Base-by-base conservation (phyloP, 768 basidiomycete species). In the Boletus rubescentipes region DNA sequence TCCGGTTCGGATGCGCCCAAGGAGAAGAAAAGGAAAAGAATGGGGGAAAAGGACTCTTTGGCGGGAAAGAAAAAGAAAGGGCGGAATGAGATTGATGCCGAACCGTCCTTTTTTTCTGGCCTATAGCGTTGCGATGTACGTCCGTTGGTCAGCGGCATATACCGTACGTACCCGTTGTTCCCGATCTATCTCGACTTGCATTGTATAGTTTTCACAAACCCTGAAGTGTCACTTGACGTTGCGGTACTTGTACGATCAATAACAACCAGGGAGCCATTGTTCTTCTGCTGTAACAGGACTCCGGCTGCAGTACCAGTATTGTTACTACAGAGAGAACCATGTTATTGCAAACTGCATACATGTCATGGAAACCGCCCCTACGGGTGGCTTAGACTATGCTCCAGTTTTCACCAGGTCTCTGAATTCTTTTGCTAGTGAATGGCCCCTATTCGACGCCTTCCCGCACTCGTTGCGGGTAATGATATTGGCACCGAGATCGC, bases 71-170 rank as follows among this genome's bases (percentile, higher is more conserved):
- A 75, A 71, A 81, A 80, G 67, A 86, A 82, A 67, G 83, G 83
- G 21, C 77, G 74, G 58, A 85, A 87, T 58, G 74, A 79, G 46
- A 74, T 83, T 21, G 81, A 79, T 31, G 78, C 77, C 5, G 81
- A 85, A 30, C 75, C 75, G 10, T 75, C 80, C 18, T 91, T 91
- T 70, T 91, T 91, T 62, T 79, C 81, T 41, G 86, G 78, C 41
- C 70, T 91, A 55, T 89, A 68, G 26, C 21, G 7, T 34, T 26
- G 16, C 15, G 7, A 7, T 31, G 41, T 29, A 36, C 31, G 32
- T 40, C 8, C 43, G 26, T 21, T 20, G 8, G 45, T 29, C 8
- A 11, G 20, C 4, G 7, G 20, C 20, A 20, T 20, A 15, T 18
- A 47, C 16, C n/a, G 9, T 21, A 26, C 26, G 26, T 6, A 26